phyloP scores from a whole-genome alignment of 1,284 basidiomycete species.

The Ganoderma multipileum region DNA sequence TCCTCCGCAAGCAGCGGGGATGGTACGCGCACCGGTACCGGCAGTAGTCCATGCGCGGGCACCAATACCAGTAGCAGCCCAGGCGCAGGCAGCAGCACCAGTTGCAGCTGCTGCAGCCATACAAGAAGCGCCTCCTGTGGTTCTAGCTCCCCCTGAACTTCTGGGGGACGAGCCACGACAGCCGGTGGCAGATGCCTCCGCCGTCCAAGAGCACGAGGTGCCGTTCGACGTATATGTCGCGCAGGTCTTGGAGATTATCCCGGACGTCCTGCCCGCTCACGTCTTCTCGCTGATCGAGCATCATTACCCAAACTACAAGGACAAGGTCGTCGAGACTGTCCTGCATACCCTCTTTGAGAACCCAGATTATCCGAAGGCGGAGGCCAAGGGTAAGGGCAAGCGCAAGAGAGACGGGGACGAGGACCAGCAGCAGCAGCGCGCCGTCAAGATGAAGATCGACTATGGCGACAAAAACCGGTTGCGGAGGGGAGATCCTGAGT shows the following conservation, averaged over 20 bases:
- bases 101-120: background rate
- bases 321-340: conserved; percentile 56
- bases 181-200: background rate
- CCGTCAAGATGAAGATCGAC: conserved; percentile 52
- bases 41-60: background rate
- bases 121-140: background rate
- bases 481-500: conserved; percentile 48
- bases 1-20: too few species aligned
- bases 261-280: conserved; percentile 66
- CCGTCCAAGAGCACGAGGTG: conserved; percentile 8
- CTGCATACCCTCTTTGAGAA: conserved; percentile 69
- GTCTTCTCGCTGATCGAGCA: conserved; percentile 52
- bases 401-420: conserved; percentile 46
- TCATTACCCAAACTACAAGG: conserved; percentile 40
- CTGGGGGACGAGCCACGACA: background rate
- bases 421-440: conserved; percentile 21
- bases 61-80: conserved; percentile 1
- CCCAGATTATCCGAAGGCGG: conserved; percentile 63
- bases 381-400: conserved; percentile 58
- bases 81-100: background rate
- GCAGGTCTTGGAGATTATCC: conserved; percentile 69
- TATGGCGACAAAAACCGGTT: conserved; percentile 54
- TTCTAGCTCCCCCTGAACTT: background rate
- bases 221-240: conserved; percentile 42
- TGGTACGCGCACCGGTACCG: too few species aligned